Evolutionary conservation across 345 rosid genomes (phyloP).

Genomic region (Combretum micranthum): DNA sequence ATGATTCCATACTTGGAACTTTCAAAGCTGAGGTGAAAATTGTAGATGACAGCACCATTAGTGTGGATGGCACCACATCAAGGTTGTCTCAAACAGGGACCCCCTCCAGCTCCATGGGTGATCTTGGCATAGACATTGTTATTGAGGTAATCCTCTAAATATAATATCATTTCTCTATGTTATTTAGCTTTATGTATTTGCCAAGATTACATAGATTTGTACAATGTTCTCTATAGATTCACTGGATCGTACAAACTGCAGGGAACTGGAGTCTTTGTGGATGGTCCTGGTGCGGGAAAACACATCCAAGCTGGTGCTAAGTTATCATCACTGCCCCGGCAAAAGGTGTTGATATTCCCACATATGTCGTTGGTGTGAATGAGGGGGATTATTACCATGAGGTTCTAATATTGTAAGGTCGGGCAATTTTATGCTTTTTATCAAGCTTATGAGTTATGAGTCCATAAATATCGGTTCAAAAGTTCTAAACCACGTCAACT

Average conservation of each 20-base stretch:
- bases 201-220: neutral
- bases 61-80: slow-evolving; percentile 78
- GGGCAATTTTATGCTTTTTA: slow-evolving; percentile 1
- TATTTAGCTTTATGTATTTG: too few species aligned
- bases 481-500: too few species aligned
- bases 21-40: slow-evolving; percentile 91
- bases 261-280: slow-evolving; percentile 99
- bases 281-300: slow-evolving; percentile 98
- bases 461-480: too few species aligned
- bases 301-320: slow-evolving; percentile 98
- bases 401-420: slow-evolving; percentile 83
- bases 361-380: slow-evolving; percentile 94
- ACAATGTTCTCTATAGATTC: neutral
- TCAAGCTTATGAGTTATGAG: neutral
- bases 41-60: slow-evolving; percentile 63
- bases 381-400: slow-evolving; percentile 75
- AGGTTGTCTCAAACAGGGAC: slow-evolving; percentile 88
- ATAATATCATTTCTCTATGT: too few species aligned
- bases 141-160: slow-evolving; percentile 52
- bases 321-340: slow-evolving; percentile 98
- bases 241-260: slow-evolving; percentile 10
- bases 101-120: slow-evolving; percentile 98
- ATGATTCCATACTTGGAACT: slow-evolving; percentile 92
- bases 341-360: slow-evolving; percentile 96
- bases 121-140: slow-evolving; percentile 93